phyloP scores from a whole-genome alignment of 257 asterid species.

The Euphrasia confusa region DNA sequence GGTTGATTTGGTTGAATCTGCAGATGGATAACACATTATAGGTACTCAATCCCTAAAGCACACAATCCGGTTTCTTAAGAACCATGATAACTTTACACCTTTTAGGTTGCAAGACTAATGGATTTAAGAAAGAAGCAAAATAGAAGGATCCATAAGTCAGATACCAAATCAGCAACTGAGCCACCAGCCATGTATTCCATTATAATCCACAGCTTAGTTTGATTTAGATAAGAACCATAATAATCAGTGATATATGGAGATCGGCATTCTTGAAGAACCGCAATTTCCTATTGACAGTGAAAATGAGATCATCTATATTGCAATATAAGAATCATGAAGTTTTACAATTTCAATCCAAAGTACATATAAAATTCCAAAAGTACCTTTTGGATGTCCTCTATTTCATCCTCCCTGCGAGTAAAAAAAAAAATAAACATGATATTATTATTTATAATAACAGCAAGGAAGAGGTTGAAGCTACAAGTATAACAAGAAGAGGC shows the following conservation, averaged over 20 bases:
- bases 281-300: slow-evolving; percentile 73
- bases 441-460: slow-evolving; percentile 18
- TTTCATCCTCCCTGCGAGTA: slow-evolving; percentile 84
- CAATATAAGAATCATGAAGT: background rate
- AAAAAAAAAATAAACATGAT: background rate
- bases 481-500: slow-evolving; percentile 18
- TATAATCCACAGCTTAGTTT: slow-evolving; percentile 94
- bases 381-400: slow-evolving; percentile 99
- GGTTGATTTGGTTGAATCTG: slow-evolving; percentile 99
- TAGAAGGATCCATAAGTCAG: slow-evolving; percentile 29
- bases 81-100: background rate
- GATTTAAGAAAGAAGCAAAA: background rate
- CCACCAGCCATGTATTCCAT: slow-evolving; percentile 99
- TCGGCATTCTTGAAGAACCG: slow-evolving; percentile 94
- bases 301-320: background rate
- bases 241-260: slow-evolving; percentile 91
- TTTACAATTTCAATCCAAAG: slow-evolving; percentile 8
- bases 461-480: background rate
- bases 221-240: slow-evolving; percentile 79
- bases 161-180: slow-evolving; percentile 97
- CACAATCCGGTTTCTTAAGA: background rate
- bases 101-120: background rate
- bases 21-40: slow-evolving; percentile 26
- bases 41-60: slow-evolving; percentile 5
- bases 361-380: slow-evolving; percentile 24